Percentiles rank a stretch among this genome's conserved stretches.
These are phyloP conservation scores for Aristolochia californica DNA, from an alignment of 164 flowering plant genomes.

Conservation along the genomic window DNA sequence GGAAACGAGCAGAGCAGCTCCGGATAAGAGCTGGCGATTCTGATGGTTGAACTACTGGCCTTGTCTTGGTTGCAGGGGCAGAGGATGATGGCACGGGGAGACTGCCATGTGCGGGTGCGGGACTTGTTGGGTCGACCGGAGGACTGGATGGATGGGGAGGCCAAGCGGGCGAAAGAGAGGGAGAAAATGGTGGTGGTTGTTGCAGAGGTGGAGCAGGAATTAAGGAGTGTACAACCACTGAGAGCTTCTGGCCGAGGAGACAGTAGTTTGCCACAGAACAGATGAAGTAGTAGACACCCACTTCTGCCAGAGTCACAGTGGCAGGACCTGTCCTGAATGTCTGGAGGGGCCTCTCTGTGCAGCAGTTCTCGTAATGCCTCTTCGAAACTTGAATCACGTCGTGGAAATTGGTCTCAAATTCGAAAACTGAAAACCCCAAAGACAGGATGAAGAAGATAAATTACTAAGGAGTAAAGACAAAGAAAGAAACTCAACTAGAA, in stretches of 20 bases:
- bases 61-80: too few species aligned
- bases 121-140: too few species aligned
- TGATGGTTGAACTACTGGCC: too few species aligned
- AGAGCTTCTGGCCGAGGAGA: slow-evolving; percentile 6
- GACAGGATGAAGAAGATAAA: neutral
- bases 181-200: neutral
- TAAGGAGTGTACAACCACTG: neutral
- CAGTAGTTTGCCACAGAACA: slow-evolving; percentile 3
- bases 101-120: too few species aligned
- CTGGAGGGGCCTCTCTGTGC: neutral
- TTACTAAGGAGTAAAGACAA: neutral
- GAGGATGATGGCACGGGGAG: too few species aligned
- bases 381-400: slow-evolving; percentile 3
- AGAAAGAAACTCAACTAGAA: neutral
- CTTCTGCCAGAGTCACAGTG: slow-evolving; percentile 2
- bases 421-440: neutral
- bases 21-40: too few species aligned
- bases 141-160: neutral
- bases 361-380: slow-evolving; percentile 5
- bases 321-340: slow-evolving; percentile 1
- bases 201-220: neutral
- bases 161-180: neutral
- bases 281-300: slow-evolving; percentile 3
- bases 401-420: neutral
- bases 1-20: too few species aligned